Percentiles rank a stretch among this genome's conserved stretches.
These are phyloP conservation scores for Chrysoporthe puriensis DNA, from an alignment of 2,329 filamentous ascomycete species.

Conservation along the genomic window DNA sequence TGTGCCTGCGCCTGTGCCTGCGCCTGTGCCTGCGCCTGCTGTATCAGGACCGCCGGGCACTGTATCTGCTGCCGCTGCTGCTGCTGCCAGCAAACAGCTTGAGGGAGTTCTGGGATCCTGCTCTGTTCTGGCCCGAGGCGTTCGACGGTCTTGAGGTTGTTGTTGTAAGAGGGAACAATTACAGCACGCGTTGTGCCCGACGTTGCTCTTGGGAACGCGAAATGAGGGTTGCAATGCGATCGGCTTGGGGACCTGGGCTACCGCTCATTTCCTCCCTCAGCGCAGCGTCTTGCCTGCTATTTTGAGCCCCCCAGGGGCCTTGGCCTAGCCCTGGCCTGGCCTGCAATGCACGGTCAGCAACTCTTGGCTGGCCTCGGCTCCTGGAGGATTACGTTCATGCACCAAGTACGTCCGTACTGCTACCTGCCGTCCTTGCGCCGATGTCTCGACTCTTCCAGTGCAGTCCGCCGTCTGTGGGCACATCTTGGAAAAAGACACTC, in stretches of 20 bases:
- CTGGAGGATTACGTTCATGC: neutral
- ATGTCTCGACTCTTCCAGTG: too few relatives aligned
- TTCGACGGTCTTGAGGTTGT: neutral
- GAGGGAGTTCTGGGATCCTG: neutral
- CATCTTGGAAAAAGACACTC: too few relatives aligned
- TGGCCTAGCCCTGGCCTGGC: neutral
- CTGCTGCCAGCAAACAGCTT: neutral
- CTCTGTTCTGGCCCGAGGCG: neutral
- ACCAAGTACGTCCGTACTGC: neutral
- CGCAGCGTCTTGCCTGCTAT: neutral
- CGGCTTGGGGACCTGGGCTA: neutral
- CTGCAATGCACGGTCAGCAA: neutral
- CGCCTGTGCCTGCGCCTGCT: neutral
- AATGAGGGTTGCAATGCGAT: constrained; percentile 7
- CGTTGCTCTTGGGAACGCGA: neutral
- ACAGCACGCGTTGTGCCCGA: neutral
- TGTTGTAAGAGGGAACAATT: neutral
- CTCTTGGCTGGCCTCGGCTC: neutral
- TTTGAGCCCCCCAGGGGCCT: constrained; percentile 4
- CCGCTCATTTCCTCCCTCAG: constrained; percentile 5
- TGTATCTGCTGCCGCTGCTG: neutral
- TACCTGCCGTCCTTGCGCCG: too few relatives aligned
- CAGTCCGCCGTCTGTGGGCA: too few relatives aligned
- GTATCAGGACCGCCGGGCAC: too few relatives aligned
- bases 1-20: constrained; percentile 3